Evolutionary conservation across 768 basidiomycete species (phyloP), one percentile per base, ranked within the genome.

Genomic region (Butyriboletus loyo): DNA sequence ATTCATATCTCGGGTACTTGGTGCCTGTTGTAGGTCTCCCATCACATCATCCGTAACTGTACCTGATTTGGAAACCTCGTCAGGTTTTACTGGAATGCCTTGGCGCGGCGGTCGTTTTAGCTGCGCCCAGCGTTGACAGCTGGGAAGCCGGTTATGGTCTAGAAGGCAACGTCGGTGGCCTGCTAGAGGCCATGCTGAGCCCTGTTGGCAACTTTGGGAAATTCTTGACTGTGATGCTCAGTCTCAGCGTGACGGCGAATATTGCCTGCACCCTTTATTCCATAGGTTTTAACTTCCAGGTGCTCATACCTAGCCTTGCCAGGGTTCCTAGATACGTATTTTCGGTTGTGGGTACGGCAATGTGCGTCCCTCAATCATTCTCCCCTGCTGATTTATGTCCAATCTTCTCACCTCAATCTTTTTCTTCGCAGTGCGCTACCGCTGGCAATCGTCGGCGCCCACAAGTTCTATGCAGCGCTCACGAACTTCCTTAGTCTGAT

Each of bases 241-340:
- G 85, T n/a, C 70, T 94, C 28, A 85, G 84, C 52, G 83, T 91
- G 13, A 83, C 84, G 2, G 88, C 82, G 3, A 94, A 93, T 70
- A 86, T 90, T 40, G 87, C 89, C 1, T 82, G 85, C 3, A 87
- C 89, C 7, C 84, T 92, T 55, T 97, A 97, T 68, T 89, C 86
- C 39, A 80, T 87, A 52, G 81, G 84, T 56, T 76, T 92, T 52
- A 85, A 82, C 63, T 73, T 89, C 57, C 90, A 92, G 63, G 76
- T 86, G 1, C 76, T 85, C 59, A 65, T 87, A 5, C 87, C 89
- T 0, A 74, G 72, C 37, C 73, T 84, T 31, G 72, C 76, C 11
- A 69, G 64, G 52, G 75, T 89, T 7, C 89, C 88, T 1, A 76
- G 87, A 62, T 90, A 86, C 66, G 70, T 89, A 11, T 84, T 92